These are phyloP conservation scores for Lactarius hengduanensis DNA, from an alignment of 768 basidiomycete genomes.

Conservation along the genomic window DNA sequence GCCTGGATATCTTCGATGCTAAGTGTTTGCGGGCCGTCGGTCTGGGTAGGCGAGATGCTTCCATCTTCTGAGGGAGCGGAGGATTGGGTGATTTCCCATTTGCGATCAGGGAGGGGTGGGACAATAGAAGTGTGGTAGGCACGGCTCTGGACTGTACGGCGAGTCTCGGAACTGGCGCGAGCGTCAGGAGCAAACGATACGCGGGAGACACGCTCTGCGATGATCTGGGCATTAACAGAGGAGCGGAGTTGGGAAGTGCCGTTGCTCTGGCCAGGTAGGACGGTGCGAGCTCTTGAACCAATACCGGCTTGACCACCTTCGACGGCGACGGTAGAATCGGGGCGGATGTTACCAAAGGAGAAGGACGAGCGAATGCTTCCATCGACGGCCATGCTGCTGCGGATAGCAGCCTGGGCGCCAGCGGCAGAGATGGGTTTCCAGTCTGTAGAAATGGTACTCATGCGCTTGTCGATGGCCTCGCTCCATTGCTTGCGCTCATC, in stretches of 20 bases:
- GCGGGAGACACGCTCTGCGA: constrained; percentile 48
- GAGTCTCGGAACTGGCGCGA: constrained; percentile 46
- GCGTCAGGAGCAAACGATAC: constrained; percentile 70
- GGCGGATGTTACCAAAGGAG: constrained; percentile 56
- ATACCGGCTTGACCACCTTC: constrained; percentile 47
- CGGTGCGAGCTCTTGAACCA: constrained; percentile 36
- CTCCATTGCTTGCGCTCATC: constrained; percentile 60
- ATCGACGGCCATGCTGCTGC: constrained; percentile 59
- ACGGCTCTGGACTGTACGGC: constrained; percentile 44
- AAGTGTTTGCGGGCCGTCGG: constrained; percentile 42
- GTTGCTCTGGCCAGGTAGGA: constrained; percentile 29
- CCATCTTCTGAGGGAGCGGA: constrained; percentile 24
- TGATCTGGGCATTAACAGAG: constrained; percentile 46
- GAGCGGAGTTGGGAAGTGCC: constrained; percentile 48
- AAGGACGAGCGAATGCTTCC: constrained; percentile 48
- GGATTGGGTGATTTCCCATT: constrained; percentile 30
- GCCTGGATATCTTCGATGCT: constrained; percentile 64
- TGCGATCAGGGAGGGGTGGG: constrained; percentile 43
- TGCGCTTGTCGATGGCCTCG: constrained; percentile 72
- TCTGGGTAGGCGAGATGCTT: constrained; percentile 46
- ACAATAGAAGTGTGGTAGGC: constrained; percentile 42
- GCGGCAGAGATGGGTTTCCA: constrained; percentile 72
- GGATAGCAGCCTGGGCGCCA: constrained; percentile 72
- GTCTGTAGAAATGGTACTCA: constrained; percentile 76
- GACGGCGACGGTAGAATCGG: constrained; percentile 42